These are phyloP conservation scores for Serendipita sp. DNA, from an alignment of 768 basidiomycete genomes.

Conservation along the genomic window DNA sequence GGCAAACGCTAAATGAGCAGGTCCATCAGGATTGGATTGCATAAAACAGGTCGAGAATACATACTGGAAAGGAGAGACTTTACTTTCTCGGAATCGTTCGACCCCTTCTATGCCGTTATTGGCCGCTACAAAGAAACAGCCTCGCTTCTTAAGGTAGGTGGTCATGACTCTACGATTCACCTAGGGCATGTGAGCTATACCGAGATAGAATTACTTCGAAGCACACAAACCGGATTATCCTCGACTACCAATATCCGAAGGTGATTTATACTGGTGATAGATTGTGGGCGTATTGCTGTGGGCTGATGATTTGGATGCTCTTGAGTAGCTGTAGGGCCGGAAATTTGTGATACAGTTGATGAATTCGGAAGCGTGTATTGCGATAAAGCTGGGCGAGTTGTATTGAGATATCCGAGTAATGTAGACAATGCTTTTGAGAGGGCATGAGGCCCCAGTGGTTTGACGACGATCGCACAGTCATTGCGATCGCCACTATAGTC, in stretches of 20 bases:
- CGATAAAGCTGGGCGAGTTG: not conserved
- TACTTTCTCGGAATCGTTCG: constrained; percentile 33
- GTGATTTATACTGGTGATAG: constrained; percentile 16
- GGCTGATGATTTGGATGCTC: too few relatives aligned
- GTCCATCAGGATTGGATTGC: constrained; percentile 92
- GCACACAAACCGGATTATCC: constrained; percentile 41
- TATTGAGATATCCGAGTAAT: constrained; percentile 37
- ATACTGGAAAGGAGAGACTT: constrained; percentile 58
- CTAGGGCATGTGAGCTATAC: constrained; percentile 26
- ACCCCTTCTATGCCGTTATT: constrained; percentile 5
- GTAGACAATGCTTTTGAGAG: constrained; percentile 23
- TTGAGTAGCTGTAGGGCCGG: constrained; percentile 22
- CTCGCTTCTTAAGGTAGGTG: constrained; percentile 2
- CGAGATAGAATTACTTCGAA: constrained; percentile 9
- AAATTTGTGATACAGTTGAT: not conserved
- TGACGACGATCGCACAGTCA: not conserved
- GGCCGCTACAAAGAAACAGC: not conserved
- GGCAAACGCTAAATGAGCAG: not conserved
- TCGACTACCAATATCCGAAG: constrained; percentile 71
- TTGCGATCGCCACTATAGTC: not conserved
- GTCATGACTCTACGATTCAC: constrained; percentile 35
- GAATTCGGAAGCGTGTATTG: not conserved
- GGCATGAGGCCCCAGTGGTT: not conserved
- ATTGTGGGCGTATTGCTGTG: too few relatives aligned
- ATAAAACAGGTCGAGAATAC: constrained; percentile 19